Evolutionary conservation across 2,329 filamentous ascomycete genomes (phyloP).

Genomic region (Hymenoscyphus fraxineus): DNA sequence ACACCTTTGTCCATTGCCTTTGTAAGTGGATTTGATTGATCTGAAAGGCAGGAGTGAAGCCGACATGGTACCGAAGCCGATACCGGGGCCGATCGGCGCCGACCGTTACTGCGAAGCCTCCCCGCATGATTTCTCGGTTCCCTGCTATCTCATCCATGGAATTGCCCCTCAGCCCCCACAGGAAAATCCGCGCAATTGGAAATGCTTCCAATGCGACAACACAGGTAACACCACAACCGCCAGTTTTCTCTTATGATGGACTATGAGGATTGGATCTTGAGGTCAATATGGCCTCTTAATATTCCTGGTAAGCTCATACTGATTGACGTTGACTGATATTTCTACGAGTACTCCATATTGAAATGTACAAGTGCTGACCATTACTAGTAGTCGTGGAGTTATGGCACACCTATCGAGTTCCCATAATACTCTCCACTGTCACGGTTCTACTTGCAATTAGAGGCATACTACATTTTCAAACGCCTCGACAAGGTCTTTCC

Average conservation of each 20-base stretch:
- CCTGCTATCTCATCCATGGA: too few species aligned
- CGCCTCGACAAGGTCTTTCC: conserved; percentile 32
- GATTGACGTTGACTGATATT: background rate
- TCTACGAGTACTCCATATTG: background rate
- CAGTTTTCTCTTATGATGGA: background rate
- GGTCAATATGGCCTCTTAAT: background rate
- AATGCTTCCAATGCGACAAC: background rate
- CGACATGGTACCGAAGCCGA: too few species aligned
- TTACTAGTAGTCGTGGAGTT: conserved; percentile 29
- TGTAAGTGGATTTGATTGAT: too few species aligned
- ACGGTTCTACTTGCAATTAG: conserved; percentile 37
- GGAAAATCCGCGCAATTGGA: background rate
- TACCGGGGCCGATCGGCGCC: too few species aligned
- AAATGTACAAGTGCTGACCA: conserved; percentile 6
- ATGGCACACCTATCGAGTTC: conserved; percentile 47
- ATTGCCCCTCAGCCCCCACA: background rate
- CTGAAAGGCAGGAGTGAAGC: too few species aligned
- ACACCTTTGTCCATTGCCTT: too few species aligned
- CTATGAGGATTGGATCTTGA: background rate
- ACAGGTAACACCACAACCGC: background rate
- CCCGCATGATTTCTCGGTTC: too few species aligned
- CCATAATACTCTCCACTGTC: conserved; percentile 40
- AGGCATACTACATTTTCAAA: conserved; percentile 34
- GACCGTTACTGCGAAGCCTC: too few species aligned
- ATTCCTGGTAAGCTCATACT: background rate